A percentile compares a stretch with the other conserved stretches of the same genome.
These are phyloP conservation scores for Amanita jacksonii DNA, from an alignment of 768 basidiomycete species.

Conservation along the genomic window DNA sequence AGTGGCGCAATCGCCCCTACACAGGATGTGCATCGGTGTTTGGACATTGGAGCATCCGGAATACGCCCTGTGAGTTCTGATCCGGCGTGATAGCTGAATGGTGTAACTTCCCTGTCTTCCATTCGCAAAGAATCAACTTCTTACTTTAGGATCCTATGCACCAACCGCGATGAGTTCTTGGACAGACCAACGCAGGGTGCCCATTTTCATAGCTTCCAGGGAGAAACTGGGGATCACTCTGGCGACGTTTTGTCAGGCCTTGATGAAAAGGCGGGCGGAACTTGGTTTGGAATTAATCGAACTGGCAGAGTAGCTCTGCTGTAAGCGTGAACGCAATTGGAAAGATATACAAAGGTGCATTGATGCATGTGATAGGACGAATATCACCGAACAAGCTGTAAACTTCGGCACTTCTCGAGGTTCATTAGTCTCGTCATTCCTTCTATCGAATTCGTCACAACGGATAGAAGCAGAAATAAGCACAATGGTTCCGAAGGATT, in stretches of 20 bases:
- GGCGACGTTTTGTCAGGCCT: slow-evolving; percentile 60
- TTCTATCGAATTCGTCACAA: slow-evolving; percentile 40
- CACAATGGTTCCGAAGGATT: slow-evolving; percentile 35
- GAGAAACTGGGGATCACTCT: slow-evolving; percentile 17
- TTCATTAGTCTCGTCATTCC: slow-evolving; percentile 55
- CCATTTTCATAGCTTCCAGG: slow-evolving; percentile 57
- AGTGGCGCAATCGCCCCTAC: slow-evolving; percentile 10
- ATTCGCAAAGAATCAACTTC: slow-evolving; percentile 6
- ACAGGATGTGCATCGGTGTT: slow-evolving; percentile 66
- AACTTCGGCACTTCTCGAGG: slow-evolving; percentile 56
- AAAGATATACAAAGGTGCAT: slow-evolving; percentile 7
- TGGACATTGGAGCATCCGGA: slow-evolving; percentile 70
- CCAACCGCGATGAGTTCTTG: slow-evolving; percentile 71
- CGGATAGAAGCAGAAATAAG: slow-evolving; percentile 41
- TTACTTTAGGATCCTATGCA: slow-evolving; percentile 51
- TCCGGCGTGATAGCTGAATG: slow-evolving; percentile 11
- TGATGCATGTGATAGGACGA: slow-evolving; percentile 47
- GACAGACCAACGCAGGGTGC: slow-evolving; percentile 56
- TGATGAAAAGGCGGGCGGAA: slow-evolving; percentile 65
- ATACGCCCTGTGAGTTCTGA: slow-evolving; percentile 60
- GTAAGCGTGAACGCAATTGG: slow-evolving; percentile 33
- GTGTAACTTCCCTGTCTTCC: slow-evolving; percentile 1
- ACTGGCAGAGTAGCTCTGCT: slow-evolving; percentile 60
- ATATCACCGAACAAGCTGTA: slow-evolving; percentile 64
- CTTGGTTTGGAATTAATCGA: slow-evolving; percentile 70